These are phyloP conservation scores for Edaphochlamys debaryana DNA, from an alignment of 139 green algal species.

Conservation along the genomic window DNA sequence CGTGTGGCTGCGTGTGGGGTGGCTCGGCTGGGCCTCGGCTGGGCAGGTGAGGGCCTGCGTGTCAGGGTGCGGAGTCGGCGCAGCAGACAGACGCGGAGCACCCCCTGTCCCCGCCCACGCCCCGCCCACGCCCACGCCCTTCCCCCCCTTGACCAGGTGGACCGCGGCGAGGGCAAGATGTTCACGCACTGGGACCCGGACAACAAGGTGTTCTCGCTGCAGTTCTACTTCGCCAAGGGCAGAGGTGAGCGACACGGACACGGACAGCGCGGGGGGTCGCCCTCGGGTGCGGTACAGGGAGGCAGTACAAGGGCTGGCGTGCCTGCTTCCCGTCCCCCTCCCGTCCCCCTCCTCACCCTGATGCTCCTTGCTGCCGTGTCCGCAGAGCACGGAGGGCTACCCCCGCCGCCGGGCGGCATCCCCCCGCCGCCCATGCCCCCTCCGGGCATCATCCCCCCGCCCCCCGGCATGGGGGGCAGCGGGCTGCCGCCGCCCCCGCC, in stretches of 20 bases:
- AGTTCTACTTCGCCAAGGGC: slow-evolving; percentile 82
- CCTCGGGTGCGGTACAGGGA: background rate
- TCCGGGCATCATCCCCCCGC: background rate
- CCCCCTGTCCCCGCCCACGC: too few species aligned
- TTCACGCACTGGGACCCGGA: slow-evolving; percentile 96
- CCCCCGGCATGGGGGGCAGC: too few species aligned
- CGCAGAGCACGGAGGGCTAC: background rate
- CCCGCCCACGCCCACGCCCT: too few species aligned
- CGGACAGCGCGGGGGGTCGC: background rate
- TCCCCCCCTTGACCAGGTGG: slow-evolving; percentile 79
- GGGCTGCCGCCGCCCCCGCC: too few species aligned
- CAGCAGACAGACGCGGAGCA: too few species aligned
- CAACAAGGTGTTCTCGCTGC: slow-evolving; percentile 87
- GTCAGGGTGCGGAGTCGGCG: too few species aligned
- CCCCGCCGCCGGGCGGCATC: slow-evolving; percentile 11
- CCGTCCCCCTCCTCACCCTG: too few species aligned
- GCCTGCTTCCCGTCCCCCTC: too few species aligned
- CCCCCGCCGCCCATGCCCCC: slow-evolving; percentile 20
- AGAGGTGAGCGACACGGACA: background rate
- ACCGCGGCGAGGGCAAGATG: slow-evolving; percentile 82
- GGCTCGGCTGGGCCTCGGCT: too few species aligned
- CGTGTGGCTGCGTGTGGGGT: too few species aligned
- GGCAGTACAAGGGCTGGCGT: too few species aligned
- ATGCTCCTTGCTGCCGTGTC: background rate
- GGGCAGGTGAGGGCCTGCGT: too few species aligned